These are phyloP conservation scores for Mycothermus thermophilus DNA, from an alignment of 495 filamentous ascomycete species.

Conservation along the genomic window DNA sequence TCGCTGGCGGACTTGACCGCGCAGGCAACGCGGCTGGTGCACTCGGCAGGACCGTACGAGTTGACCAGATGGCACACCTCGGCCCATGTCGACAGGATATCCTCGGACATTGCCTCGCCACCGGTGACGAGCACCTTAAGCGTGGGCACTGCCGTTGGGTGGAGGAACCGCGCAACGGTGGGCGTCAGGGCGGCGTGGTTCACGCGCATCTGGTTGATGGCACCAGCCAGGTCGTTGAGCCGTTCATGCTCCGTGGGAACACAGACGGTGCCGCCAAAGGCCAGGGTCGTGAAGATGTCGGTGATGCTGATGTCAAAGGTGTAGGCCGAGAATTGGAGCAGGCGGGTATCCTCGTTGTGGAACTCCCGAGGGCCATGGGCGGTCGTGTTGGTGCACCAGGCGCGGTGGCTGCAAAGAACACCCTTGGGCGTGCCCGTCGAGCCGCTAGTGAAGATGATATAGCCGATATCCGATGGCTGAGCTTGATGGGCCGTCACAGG, in stretches of 20 bases:
- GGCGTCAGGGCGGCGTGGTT: conserved; percentile 15
- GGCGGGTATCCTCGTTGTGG: not conserved
- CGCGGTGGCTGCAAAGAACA: not conserved
- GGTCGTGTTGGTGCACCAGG: not conserved
- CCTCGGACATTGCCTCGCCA: conserved; percentile 41
- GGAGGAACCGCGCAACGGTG: conserved; percentile 6
- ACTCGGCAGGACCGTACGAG: conserved; percentile 33
- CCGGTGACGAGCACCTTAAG: conserved; percentile 35
- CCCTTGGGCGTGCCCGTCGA: not conserved
- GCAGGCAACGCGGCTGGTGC: not conserved
- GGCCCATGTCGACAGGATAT: conserved; percentile 42
- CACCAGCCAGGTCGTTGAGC: conserved; percentile 14
- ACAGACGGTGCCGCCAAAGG: conserved; percentile 47
- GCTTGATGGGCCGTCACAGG: not conserved
- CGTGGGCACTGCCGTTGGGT: conserved; percentile 20
- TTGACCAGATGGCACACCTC: conserved; percentile 29
- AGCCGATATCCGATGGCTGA: not conserved
- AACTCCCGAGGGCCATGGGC: not conserved
- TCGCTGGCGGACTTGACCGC: not conserved
- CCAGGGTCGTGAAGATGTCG: conserved; percentile 41
- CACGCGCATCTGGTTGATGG: conserved; percentile 13
- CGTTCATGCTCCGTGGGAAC: conserved; percentile 42
- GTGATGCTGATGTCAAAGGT: conserved; percentile 44
- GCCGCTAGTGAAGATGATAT: not conserved
- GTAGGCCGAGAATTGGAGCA: conserved; percentile 43